These are phyloP conservation scores for Filobasidium uniguttulatum DNA, from an alignment of 1,284 basidiomycete genomes.

Conservation along the genomic window DNA sequence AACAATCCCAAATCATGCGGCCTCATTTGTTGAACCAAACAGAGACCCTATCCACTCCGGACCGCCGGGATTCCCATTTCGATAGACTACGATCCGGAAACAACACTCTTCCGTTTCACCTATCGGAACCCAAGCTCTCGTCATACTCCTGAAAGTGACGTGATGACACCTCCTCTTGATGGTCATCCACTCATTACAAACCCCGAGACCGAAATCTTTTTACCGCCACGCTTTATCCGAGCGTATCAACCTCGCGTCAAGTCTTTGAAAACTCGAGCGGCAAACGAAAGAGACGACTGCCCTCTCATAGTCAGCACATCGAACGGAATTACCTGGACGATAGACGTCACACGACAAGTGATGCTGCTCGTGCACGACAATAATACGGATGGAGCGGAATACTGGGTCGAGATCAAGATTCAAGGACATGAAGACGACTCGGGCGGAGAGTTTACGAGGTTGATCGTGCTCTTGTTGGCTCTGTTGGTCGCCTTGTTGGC, in stretches of 20 bases:
- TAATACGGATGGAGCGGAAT: not conserved
- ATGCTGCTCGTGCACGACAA: conserved; percentile 5
- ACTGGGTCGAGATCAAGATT: conserved; percentile 7
- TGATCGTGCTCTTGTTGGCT: not conserved
- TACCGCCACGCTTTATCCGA: conserved; percentile 41
- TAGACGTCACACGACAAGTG: conserved; percentile 4
- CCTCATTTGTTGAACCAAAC: not conserved
- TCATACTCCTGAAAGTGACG: not conserved
- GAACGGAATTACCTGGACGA: conserved; percentile 4
- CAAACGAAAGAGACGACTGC: too few species aligned
- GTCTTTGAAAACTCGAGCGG: too few species aligned
- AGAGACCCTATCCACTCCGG: conserved; percentile 36
- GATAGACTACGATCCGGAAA: conserved; percentile 21
- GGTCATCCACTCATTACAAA: conserved; percentile 40
- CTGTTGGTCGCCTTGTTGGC: not conserved
- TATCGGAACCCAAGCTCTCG: conserved; percentile 21
- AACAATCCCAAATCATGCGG: not conserved
- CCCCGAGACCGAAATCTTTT: conserved; percentile 62
- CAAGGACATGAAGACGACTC: not conserved
- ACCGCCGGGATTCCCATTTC: conserved; percentile 30
- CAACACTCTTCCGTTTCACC: conserved; percentile 21
- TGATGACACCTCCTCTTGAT: conserved; percentile 36
- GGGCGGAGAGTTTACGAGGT: not conserved
- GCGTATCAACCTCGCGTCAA: not conserved
- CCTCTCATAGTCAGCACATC: conserved; percentile 6